Percentiles rank a stretch among this genome's conserved stretches.
These are phyloP conservation scores for Xerocomus amazonicus DNA, from an alignment of 1,284 basidiomycete species.

Conservation along the genomic window DNA sequence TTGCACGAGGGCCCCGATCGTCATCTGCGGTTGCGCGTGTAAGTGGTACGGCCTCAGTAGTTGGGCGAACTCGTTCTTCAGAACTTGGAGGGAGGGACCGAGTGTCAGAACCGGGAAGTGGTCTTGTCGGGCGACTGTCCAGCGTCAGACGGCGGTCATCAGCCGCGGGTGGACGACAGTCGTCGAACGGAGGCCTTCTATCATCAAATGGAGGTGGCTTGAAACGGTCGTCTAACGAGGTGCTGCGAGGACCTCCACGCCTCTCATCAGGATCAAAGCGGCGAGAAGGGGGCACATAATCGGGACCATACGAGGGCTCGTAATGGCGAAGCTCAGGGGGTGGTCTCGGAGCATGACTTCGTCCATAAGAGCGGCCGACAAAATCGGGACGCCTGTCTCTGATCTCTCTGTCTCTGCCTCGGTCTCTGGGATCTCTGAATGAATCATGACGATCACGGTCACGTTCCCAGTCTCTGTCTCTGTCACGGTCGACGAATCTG, in stretches of 20 bases:
- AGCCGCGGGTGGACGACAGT: constrained; percentile 20
- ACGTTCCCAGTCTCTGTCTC: constrained; percentile 35
- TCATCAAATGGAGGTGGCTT: constrained; percentile 25
- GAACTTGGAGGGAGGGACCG: constrained; percentile 12
- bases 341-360: constrained; percentile 39
- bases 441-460: constrained; percentile 30
- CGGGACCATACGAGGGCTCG: constrained; percentile 37
- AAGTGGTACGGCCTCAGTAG: constrained; percentile 12
- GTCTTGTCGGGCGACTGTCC: constrained; percentile 29
- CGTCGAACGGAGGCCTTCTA: constrained; percentile 27
- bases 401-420: constrained; percentile 34
- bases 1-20: constrained; percentile 20
- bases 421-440: constrained; percentile 26
- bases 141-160: constrained; percentile 24
- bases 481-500: constrained; percentile 30
- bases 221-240: constrained; percentile 18
- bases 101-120: constrained; percentile 21
- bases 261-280: constrained; percentile 34
- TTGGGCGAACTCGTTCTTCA: constrained; percentile 22
- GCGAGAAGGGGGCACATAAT: constrained; percentile 31
- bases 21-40: constrained; percentile 20
- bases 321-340: constrained; percentile 43
- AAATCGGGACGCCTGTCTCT: constrained; percentile 35
- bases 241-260: constrained; percentile 17
- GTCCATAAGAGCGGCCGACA: constrained; percentile 36